phyloP scores from a whole-genome alignment of 1,284 basidiomycete genomes.

The Boletus hoseneyae region DNA sequence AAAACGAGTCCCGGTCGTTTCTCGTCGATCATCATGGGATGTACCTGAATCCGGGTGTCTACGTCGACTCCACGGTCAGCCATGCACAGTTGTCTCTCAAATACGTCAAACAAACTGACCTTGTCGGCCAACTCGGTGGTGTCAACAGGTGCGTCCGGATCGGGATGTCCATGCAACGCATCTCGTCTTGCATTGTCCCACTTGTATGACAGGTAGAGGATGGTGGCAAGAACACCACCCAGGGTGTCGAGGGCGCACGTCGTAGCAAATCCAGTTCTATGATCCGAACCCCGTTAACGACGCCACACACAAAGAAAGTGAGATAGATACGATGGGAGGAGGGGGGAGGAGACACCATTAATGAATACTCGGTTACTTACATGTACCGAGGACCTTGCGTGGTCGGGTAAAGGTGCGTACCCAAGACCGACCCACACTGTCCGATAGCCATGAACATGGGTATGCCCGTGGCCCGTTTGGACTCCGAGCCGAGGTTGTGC shows the following conservation, averaged over 20 bases:
- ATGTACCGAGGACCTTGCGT: slow-evolving; percentile 62
- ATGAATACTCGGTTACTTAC: slow-evolving; percentile 31
- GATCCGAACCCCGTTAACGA: not conserved
- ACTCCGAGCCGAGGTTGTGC: slow-evolving; percentile 75
- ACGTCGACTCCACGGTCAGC: not conserved
- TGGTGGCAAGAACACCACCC: slow-evolving; percentile 44
- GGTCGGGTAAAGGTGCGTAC: slow-evolving; percentile 65
- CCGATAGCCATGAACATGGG: slow-evolving; percentile 79
- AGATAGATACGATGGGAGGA: no score
- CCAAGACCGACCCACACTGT: slow-evolving; percentile 69
- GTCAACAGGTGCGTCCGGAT: slow-evolving; percentile 51
- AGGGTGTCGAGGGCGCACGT: slow-evolving; percentile 53
- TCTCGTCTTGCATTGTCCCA: slow-evolving; percentile 58
- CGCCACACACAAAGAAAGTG: not conserved
- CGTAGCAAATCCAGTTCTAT: slow-evolving; percentile 64
- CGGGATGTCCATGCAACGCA: slow-evolving; percentile 48
- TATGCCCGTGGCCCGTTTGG: slow-evolving; percentile 71
- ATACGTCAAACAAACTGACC: slow-evolving; percentile 27
- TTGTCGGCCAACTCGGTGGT: slow-evolving; percentile 65
- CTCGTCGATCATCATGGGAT: slow-evolving; percentile 14
- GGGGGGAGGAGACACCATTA: no score
- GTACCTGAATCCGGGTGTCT: slow-evolving; percentile 24
- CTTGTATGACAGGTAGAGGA: slow-evolving; percentile 56
- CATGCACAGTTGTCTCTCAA: slow-evolving; percentile 15
- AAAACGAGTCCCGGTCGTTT: no score